Evolutionary conservation across 2,329 filamentous ascomycete species (phyloP).

Genomic region (Exophiala bonariae): DNA sequence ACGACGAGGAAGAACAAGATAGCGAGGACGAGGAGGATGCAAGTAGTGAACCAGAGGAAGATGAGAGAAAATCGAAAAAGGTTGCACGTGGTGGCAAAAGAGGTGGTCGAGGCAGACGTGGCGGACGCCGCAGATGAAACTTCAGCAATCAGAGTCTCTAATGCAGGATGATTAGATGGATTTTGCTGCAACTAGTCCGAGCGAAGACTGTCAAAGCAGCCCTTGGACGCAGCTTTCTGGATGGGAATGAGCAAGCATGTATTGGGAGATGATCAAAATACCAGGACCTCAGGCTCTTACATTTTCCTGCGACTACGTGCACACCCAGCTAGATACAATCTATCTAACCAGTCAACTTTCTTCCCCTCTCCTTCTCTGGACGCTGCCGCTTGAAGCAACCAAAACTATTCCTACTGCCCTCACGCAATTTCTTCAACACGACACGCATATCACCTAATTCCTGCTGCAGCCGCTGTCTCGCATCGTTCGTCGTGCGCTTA

Average conservation of each 20-base stretch:
- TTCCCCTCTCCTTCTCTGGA: conserved; percentile 28
- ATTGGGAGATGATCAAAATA: conserved; percentile 32
- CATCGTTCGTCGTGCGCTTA: conserved; percentile 82
- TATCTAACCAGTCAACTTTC: conserved; percentile 3
- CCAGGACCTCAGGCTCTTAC: conserved; percentile 31
- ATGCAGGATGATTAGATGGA: no score
- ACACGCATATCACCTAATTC: conserved; percentile 88
- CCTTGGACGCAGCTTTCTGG: no score
- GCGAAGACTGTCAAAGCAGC: no score
- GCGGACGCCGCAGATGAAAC: conserved; percentile 47
- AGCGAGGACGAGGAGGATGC: conserved; percentile 35
- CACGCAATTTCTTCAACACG: conserved; percentile 78
- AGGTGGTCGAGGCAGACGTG: conserved; percentile 44
- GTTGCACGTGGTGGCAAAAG: conserved; percentile 47
- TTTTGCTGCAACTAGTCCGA: no score
- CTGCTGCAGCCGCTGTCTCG: conserved; percentile 74
- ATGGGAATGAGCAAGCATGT: no score
- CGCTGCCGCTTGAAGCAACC: conserved; percentile 74
- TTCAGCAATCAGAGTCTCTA: no score
- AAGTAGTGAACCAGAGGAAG: conserved; percentile 39
- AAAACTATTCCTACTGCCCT: conserved; percentile 82
- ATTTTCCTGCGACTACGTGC: neutral
- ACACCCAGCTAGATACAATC: no score
- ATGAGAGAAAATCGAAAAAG: conserved; percentile 37
- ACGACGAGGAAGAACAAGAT: conserved; percentile 40